A percentile compares a stretch with the other conserved stretches of the same genome.
These are phyloP conservation scores for Spirogloea muscicola DNA, from an alignment of 139 green algal genomes.

Conservation along the genomic window DNA sequence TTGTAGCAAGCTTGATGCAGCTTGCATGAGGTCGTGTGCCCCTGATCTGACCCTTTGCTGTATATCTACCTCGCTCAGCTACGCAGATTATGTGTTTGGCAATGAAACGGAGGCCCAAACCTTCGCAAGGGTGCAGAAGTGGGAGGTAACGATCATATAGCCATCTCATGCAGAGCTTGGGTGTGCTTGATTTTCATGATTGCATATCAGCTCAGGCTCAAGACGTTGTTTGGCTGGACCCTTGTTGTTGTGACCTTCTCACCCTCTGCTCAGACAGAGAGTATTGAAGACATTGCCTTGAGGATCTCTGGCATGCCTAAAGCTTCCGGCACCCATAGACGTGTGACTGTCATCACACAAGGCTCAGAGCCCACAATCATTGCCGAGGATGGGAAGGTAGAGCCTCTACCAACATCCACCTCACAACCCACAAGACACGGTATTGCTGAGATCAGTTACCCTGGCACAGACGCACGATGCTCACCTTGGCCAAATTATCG, in stretches of 20 bases:
- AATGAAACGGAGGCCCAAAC: slow-evolving; percentile 93
- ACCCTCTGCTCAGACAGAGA: slow-evolving; percentile 59
- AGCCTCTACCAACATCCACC: not conserved
- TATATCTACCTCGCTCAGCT: slow-evolving; percentile 7
- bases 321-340: slow-evolving; percentile 64
- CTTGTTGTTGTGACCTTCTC: too few relatives aligned
- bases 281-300: slow-evolving; percentile 81
- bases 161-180: too few relatives aligned
- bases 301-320: slow-evolving; percentile 79
- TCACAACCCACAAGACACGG: not conserved
- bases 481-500: not conserved
- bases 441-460: not conserved
- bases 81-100: slow-evolving; percentile 94
- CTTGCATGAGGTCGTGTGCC: too few relatives aligned
- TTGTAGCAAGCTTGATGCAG: too few relatives aligned
- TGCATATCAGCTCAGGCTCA: too few relatives aligned
- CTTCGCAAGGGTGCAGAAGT: slow-evolving; percentile 87
- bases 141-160: too few relatives aligned
- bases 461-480: not conserved
- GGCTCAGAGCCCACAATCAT: slow-evolving; percentile 79
- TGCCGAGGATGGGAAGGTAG: slow-evolving; percentile 65
- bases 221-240: too few relatives aligned
- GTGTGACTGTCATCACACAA: slow-evolving; percentile 94
- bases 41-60: not conserved
- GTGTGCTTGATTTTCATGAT: too few relatives aligned